Conservation (phyloP, 2,329 filamentous ascomycete genomes). For the Elsinoe perseae region DNA sequence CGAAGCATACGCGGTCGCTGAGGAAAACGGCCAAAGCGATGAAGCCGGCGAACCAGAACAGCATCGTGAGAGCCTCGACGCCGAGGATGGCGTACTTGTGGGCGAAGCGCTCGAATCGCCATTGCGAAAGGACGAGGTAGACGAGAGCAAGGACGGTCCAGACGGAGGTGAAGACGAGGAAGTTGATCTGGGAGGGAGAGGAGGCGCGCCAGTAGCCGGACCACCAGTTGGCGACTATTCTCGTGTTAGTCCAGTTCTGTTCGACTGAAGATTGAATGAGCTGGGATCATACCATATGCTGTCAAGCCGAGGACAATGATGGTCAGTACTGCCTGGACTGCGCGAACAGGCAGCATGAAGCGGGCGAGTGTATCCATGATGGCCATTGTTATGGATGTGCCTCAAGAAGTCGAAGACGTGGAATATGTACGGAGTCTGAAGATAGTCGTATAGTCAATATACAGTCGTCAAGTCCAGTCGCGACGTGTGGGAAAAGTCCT, state of each 20-base stretch:
- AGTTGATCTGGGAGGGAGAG: constrained; percentile 56
- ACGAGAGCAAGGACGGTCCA: constrained; percentile 65
- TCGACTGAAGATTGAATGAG: neutral
- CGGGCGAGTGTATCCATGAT: constrained; percentile 12
- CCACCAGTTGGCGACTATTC: constrained; percentile 50
- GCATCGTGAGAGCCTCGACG: constrained; percentile 63
- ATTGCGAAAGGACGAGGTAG: constrained; percentile 62
- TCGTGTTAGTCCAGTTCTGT: neutral
- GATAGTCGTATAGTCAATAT: constrained; percentile 1
- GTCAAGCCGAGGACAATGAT: constrained; percentile 69
- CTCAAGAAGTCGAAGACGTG: neutral
- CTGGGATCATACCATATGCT: constrained; percentile 56
- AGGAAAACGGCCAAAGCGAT: constrained; percentile 65
- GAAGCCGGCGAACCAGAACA: constrained; percentile 87
- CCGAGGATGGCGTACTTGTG: constrained; percentile 59
- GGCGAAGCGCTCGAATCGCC: constrained; percentile 39
- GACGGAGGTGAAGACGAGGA: constrained; percentile 69
- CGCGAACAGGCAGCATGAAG: constrained; percentile 57
- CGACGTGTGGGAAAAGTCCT: neutral
- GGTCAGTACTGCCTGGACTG: constrained; percentile 58
- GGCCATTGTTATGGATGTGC: constrained; percentile 13
- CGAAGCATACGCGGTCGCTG: constrained; percentile 48
- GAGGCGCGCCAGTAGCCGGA: constrained; percentile 44
- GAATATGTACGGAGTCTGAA: neutral
- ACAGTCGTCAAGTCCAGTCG: constrained; percentile 3